Evolutionary conservation across 78 protist genomes (phyloP).

Genomic region (Isochrysis galbana): DNA sequence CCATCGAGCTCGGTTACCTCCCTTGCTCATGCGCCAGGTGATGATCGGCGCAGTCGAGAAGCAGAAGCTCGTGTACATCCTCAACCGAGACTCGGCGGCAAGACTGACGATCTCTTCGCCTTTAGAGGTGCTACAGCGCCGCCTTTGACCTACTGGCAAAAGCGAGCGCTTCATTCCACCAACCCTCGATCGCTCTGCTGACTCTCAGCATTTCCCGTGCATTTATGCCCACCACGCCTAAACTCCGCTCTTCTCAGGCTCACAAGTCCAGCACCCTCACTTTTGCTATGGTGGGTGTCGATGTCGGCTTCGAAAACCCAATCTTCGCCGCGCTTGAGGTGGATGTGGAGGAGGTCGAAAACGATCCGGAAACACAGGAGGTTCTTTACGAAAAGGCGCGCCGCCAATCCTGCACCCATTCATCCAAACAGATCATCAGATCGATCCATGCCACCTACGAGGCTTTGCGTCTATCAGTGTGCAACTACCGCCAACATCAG

Average conservation of each 20-base stretch:
- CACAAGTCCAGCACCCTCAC: conserved; percentile 75
- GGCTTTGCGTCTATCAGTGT: no score
- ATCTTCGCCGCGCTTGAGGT: conserved; percentile 93
- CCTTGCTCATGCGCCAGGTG: conserved; percentile 89
- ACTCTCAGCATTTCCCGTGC: conserved; percentile 45
- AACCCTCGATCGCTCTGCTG: not conserved
- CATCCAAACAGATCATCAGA: no score
- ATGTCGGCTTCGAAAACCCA: conserved; percentile 97
- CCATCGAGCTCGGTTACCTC: no score
- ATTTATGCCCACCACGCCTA: not conserved
- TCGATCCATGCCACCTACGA: no score
- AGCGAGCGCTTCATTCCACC: not conserved
- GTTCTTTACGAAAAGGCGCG: not conserved
- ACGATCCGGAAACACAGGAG: not conserved
- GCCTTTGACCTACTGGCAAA: not conserved
- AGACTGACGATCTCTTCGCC: conserved; percentile 34
- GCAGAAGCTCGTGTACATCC: conserved; percentile 92
- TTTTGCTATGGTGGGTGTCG: conserved; percentile 81
- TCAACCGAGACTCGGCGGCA: conserved; percentile 81
- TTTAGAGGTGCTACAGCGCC: not conserved
- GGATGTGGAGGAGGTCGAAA: conserved; percentile 67
- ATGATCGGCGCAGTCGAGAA: conserved; percentile 97
- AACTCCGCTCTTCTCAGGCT: conserved; percentile 80
- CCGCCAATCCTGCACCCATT: no score
- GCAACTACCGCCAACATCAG: no score